Percentiles rank a stretch among this genome's conserved stretches.
Conservation (phyloP, 805 yeast species). For the Clavispora vitiphila region DNA sequence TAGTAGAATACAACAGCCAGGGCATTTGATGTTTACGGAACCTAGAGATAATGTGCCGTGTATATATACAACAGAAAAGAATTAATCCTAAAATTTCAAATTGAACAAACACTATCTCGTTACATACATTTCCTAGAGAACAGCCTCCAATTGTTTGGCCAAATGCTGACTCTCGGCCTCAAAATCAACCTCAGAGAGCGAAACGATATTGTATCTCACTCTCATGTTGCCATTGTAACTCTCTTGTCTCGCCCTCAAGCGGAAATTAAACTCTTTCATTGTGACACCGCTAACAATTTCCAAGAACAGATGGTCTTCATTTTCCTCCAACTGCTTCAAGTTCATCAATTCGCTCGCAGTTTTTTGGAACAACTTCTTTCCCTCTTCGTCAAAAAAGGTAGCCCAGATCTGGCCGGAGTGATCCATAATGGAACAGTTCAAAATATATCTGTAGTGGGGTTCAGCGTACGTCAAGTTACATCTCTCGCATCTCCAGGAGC, state of each 20-base stretch:
- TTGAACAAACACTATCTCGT: background rate
- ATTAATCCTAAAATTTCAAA: slow-evolving; percentile 1
- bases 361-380: slow-evolving; percentile 58
- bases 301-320: slow-evolving; percentile 42
- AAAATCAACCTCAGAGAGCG: slow-evolving; percentile 49
- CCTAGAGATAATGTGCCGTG: background rate
- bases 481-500: slow-evolving; percentile 89
- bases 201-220: slow-evolving; percentile 66
- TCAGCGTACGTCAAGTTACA: slow-evolving; percentile 66
- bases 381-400: slow-evolving; percentile 83
- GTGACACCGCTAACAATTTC: slow-evolving; percentile 43
- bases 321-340: slow-evolving; percentile 24
- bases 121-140: slow-evolving; percentile 3
- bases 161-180: slow-evolving; percentile 57
- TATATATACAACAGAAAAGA: background rate
- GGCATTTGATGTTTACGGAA: background rate
- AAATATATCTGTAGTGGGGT: slow-evolving; percentile 76
- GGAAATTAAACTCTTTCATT: slow-evolving; percentile 68
- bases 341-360: slow-evolving; percentile 58
- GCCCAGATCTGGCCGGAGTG: slow-evolving; percentile 80
- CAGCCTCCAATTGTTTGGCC: slow-evolving; percentile 34
- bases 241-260: slow-evolving; percentile 80
- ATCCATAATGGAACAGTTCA: slow-evolving; percentile 76
- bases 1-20: slow-evolving; percentile 34
- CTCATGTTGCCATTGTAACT: slow-evolving; percentile 73